phyloP scores from a whole-genome alignment of 2,329 filamentous ascomycete genomes.

The Aspergillus sp. region DNA sequence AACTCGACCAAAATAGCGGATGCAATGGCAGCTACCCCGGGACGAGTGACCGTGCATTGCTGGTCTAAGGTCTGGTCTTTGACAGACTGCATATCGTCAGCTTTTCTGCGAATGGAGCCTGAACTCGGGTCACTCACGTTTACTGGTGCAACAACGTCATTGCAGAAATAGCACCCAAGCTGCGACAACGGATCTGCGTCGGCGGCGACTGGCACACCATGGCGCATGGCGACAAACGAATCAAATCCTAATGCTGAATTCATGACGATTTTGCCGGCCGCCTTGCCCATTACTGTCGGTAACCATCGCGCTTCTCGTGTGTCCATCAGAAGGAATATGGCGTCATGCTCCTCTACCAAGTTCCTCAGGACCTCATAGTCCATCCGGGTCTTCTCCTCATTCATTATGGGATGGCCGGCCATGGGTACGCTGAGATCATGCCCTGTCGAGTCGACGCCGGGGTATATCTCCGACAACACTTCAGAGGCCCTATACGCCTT shows the following conservation, averaged over 20 bases:
- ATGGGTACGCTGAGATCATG: slow-evolving; percentile 83
- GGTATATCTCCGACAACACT: slow-evolving; percentile 76
- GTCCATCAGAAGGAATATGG: slow-evolving; percentile 93
- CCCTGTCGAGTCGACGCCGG: slow-evolving; percentile 73
- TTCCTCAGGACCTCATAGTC: slow-evolving; percentile 68
- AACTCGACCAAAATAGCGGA: slow-evolving; percentile 86
- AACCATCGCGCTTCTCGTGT: slow-evolving; percentile 91
- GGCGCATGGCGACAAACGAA: slow-evolving; percentile 93
- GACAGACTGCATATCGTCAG: slow-evolving; percentile 55
- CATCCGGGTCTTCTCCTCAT: slow-evolving; percentile 57
- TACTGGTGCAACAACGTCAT: slow-evolving; percentile 87
- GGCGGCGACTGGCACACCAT: slow-evolving; percentile 58
- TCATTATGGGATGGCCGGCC: slow-evolving; percentile 79
- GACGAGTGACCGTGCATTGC: slow-evolving; percentile 93
- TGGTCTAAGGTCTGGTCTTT: slow-evolving; percentile 95
- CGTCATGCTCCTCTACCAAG: slow-evolving; percentile 78
- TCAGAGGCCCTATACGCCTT: slow-evolving; percentile 77
- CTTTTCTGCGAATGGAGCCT: slow-evolving; percentile 5
- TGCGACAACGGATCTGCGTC: slow-evolving; percentile 50
- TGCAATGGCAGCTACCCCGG: slow-evolving; percentile 83
- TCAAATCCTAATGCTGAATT: slow-evolving; percentile 96
- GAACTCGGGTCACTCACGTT: slow-evolving; percentile 55
- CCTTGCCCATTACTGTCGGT: slow-evolving; percentile 91
- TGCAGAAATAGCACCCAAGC: slow-evolving; percentile 96
- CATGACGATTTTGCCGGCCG: slow-evolving; percentile 86